A percentile compares a stretch with the other conserved stretches of the same genome.
Conservation (phyloP, 2,329 filamentous ascomycete species). For the Pseudogymnoascus sp. region DNA sequence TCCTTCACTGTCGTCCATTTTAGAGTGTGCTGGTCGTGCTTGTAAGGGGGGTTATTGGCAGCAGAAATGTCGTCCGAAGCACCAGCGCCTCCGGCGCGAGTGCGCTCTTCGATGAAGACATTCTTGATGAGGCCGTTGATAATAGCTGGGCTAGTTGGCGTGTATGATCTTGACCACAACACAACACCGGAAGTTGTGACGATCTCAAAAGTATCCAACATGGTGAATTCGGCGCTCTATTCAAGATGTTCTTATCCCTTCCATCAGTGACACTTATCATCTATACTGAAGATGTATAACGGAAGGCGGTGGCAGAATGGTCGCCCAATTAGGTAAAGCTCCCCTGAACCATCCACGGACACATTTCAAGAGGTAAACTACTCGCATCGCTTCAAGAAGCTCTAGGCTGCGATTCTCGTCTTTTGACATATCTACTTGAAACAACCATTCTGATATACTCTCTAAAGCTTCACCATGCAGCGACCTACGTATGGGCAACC, state of each 20-base stretch:
- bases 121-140: slow-evolving; percentile 94
- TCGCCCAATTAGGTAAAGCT: not conserved
- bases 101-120: slow-evolving; percentile 94
- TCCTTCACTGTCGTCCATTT: slow-evolving; percentile 94
- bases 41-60: slow-evolving; percentile 64
- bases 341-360: slow-evolving; percentile 7
- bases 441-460: not conserved
- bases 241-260: slow-evolving; percentile 7
- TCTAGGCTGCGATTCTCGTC: not conserved
- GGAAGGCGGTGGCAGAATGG: slow-evolving; percentile 7
- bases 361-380: slow-evolving; percentile 8
- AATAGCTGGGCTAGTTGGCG: slow-evolving; percentile 67
- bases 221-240: slow-evolving; percentile 31
- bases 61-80: slow-evolving; percentile 53
- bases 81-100: slow-evolving; percentile 43
- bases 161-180: slow-evolving; percentile 86
- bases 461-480: slow-evolving; percentile 55
- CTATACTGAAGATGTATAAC: not conserved
- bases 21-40: slow-evolving; percentile 85
- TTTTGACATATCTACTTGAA: not conserved
- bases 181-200: slow-evolving; percentile 93
- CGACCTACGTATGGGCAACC: slow-evolving; percentile 71
- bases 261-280: slow-evolving; percentile 6
- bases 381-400: not conserved
- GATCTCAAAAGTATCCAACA: slow-evolving; percentile 97